phyloP scores from a whole-genome alignment of 148 eudicot species.

The Simmondsia chinensis region DNA sequence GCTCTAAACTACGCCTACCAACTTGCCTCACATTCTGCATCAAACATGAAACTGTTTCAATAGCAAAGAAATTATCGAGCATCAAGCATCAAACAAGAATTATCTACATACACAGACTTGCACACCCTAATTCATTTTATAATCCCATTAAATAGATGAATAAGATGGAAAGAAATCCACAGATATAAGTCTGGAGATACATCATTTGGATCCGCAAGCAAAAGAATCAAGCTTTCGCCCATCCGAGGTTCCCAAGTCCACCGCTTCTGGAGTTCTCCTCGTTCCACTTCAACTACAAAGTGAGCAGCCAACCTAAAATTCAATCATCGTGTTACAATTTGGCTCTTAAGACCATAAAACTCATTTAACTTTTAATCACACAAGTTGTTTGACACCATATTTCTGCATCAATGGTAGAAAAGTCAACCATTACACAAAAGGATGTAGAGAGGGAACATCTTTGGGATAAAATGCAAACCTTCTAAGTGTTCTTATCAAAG shows the following conservation, averaged over 20 bases:
- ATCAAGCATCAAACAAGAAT: too few species aligned
- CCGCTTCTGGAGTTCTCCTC: conserved; percentile 54
- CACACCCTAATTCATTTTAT: too few species aligned
- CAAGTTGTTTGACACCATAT: not conserved
- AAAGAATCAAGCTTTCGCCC: conserved; percentile 81
- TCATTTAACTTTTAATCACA: conserved; percentile 1
- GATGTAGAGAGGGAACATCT: too few species aligned
- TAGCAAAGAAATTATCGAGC: too few species aligned
- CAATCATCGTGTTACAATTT: conserved; percentile 1
- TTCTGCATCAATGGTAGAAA: not conserved
- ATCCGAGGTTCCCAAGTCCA: conserved; percentile 95
- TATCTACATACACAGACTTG: too few species aligned
- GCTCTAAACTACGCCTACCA: conserved; percentile 77
- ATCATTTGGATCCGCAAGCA: conserved; percentile 93
- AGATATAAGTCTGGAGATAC: conserved; percentile 29
- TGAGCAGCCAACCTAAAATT: conserved; percentile 59
- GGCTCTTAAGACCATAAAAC: not conserved
- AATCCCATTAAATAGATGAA: too few species aligned
- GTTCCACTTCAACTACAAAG: conserved; percentile 64
- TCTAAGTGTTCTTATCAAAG: conserved; percentile 69
- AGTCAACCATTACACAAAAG: not conserved
- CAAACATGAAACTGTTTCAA: conserved; percentile 17
- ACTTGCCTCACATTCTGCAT: conserved; percentile 82
- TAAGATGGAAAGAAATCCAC: conserved; percentile 1
- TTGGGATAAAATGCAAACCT: conserved; percentile 72